Percentiles rank a stretch among this genome's conserved stretches.
These are phyloP conservation scores for Botrytis paeoniae DNA, from an alignment of 2,329 filamentous ascomycete species.

Conservation along the genomic window DNA sequence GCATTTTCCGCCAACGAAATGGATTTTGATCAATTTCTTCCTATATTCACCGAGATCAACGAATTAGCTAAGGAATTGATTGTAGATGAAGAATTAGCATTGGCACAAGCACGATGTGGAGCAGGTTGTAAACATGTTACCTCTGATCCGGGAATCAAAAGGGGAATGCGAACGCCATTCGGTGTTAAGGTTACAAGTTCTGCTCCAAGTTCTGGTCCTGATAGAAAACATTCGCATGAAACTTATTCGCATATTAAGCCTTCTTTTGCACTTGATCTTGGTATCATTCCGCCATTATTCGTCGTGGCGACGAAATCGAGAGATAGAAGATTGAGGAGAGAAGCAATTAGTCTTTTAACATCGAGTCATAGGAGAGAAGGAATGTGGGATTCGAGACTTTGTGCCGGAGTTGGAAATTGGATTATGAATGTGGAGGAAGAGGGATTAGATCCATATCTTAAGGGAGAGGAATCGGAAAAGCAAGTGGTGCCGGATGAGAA, in stretches of 20 bases:
- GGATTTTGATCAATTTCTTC: constrained; percentile 54
- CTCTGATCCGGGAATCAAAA: neutral
- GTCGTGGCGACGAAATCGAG: constrained; percentile 36
- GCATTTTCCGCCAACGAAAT: constrained; percentile 58
- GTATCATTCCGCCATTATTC: constrained; percentile 36
- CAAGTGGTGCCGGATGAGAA: constrained; percentile 28
- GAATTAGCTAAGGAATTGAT: constrained; percentile 58
- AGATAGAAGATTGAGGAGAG: constrained; percentile 29
- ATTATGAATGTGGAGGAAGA: constrained; percentile 41
- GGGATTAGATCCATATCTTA: constrained; percentile 43
- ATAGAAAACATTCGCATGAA: constrained; percentile 14
- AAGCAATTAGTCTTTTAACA: constrained; percentile 32
- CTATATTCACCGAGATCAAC: constrained; percentile 54
- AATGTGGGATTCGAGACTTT: constrained; percentile 37
- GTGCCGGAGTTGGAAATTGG: constrained; percentile 29
- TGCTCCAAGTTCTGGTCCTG: neutral
- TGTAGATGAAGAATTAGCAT: constrained; percentile 34
- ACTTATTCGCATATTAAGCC: constrained; percentile 39
- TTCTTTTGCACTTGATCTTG: constrained; percentile 41
- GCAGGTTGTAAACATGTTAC: constrained; percentile 27
- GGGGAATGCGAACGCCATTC: neutral
- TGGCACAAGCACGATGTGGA: constrained; percentile 29
- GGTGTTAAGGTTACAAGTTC: constrained; percentile 4
- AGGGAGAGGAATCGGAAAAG: constrained; percentile 54
- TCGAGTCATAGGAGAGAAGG: constrained; percentile 34